A percentile compares a stretch with the other conserved stretches of the same genome.
phyloP scores from a whole-genome alignment of 1,284 basidiomycete genomes.

The Moesziomyces parantarcticus region DNA sequence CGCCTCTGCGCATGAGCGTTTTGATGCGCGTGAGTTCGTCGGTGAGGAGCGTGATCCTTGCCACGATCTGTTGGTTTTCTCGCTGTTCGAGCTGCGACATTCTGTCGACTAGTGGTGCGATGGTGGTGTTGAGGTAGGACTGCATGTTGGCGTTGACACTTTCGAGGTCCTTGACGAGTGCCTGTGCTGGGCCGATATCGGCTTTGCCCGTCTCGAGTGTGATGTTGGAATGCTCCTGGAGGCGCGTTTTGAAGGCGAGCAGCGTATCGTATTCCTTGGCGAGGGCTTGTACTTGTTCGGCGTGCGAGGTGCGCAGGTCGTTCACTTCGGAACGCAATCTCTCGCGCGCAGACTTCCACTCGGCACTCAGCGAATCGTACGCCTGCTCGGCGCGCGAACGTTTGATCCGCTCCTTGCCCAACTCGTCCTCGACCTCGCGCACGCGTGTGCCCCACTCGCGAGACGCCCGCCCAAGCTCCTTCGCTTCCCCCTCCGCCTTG shows the following conservation, averaged over 20 bases:
- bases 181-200: not conserved
- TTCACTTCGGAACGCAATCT: slow-evolving; percentile 46
- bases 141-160: slow-evolving; percentile 12
- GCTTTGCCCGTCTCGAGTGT: not conserved
- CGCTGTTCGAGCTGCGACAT: slow-evolving; percentile 18
- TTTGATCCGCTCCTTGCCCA: slow-evolving; percentile 52
- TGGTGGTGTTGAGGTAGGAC: not conserved
- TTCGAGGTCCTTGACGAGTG: slow-evolving; percentile 9
- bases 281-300: slow-evolving; percentile 11
- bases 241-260: slow-evolving; percentile 18
- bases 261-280: slow-evolving; percentile 22
- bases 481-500: slow-evolving; percentile 62
- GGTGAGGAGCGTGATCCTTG: slow-evolving; percentile 17
- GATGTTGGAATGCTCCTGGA: slow-evolving; percentile 9
- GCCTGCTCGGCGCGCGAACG: slow-evolving; percentile 43
- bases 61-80: slow-evolving; percentile 15
- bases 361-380: slow-evolving; percentile 44
- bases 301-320: slow-evolving; percentile 18
- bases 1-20: slow-evolving; percentile 35
- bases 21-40: slow-evolving; percentile 41
- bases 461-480: slow-evolving; percentile 57
- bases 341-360: slow-evolving; percentile 53
- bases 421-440: slow-evolving; percentile 53
- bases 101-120: slow-evolving; percentile 18
- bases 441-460: slow-evolving; percentile 62